Base-by-base conservation (phyloP, 768 basidiomycete species). In the Lactifluus echinatus region DNA sequence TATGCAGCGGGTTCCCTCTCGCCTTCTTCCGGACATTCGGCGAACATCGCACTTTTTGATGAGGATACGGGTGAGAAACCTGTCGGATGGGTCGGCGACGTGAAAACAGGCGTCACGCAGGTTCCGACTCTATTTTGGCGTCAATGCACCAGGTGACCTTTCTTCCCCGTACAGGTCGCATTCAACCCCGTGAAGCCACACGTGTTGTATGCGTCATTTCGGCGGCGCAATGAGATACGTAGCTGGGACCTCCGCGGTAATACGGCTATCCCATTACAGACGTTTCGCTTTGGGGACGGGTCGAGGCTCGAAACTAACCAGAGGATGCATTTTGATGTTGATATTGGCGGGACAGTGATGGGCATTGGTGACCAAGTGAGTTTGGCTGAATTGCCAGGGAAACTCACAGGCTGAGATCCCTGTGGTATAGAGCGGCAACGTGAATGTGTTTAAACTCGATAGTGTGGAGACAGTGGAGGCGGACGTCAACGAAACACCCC, bases 1-100 rank as follows among this genome's bases (percentile, higher is more conserved):
- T 93, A 83, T 61, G 93, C 92, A 0, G 92, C 89, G 7, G 93
- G 92, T 0, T 87, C 81, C 6, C 80, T 91, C 29, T 73, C 76
- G 3, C 75, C 81, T 0, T 74, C 76, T 10, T 65, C 75, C 0
- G 71, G 74, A 3, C 60, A 62, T 40, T 68, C 72, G 2, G 71
- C 76, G 28, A 87, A 87, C 50, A 79, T 90, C 11, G 82, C 80
- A 0, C 64, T 92, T 44, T 88, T 84, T 70, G 76, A 75, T 8
- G 88, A 90, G 65, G 72, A 75, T 0, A 78, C 77, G 2, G 74
- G 76, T 0, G 75, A 74, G 8, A 72, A 72, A 10, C 79, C 86
- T 0, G 68, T 87, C 2, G 76, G 79, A 68, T 86, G 82, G 59
- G 68, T 90, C n/a, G 79, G 80, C 2, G 82, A 83, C 2, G 78